Base-by-base conservation (phyloP, 2,329 filamentous ascomycete genomes). In the Hymenoscyphus scutula region DNA sequence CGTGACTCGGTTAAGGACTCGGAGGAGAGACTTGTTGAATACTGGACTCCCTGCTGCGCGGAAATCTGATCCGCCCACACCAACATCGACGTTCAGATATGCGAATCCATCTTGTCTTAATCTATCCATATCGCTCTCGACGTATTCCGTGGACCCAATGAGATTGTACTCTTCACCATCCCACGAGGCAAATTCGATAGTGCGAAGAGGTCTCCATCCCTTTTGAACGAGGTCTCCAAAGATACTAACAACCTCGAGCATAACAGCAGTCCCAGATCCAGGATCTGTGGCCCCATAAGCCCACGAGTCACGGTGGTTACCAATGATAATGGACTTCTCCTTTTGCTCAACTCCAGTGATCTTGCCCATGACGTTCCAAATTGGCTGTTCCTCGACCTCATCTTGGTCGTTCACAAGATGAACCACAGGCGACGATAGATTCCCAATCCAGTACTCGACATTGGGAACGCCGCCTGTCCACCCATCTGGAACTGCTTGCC, bases 141-240 rank as follows among this genome's bases (percentile, higher is more conserved):
- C 95, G 71, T 90, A 94, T 75, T 99, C 95, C 1, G 95, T 98
- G 11, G 92, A 96, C 8, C 95, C 95, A 62, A 97, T 90, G 54
- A 95, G 79, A 76, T 97, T 97, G 79, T 97, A 98, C 76, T 94
- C 92, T 69, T 89, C 89, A 3, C 86, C 95, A 75, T 99, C 95
- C 95, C 95, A 99, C 37, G 91, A 97, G 72, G 93, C 92, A 75
- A 99, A 98, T 74, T 96, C 90, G 67, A 99, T 96, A 3, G 92
- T 96, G n/a, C 95, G 89, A 17, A 96, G 81, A 1, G 95, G 95
- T 29, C 90, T 84, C 95, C 95, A 99, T 59, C 93, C 94, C 62
- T 87, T 84, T 17, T 81, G 77, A 25, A 88, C 81, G 17, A 98
- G 83, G 66, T 91, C 86, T 48, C 92, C 92, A 70, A 99, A 91